Base-by-base conservation (phyloP, 1,284 basidiomycete species). In the Blastosporella zonata region DNA sequence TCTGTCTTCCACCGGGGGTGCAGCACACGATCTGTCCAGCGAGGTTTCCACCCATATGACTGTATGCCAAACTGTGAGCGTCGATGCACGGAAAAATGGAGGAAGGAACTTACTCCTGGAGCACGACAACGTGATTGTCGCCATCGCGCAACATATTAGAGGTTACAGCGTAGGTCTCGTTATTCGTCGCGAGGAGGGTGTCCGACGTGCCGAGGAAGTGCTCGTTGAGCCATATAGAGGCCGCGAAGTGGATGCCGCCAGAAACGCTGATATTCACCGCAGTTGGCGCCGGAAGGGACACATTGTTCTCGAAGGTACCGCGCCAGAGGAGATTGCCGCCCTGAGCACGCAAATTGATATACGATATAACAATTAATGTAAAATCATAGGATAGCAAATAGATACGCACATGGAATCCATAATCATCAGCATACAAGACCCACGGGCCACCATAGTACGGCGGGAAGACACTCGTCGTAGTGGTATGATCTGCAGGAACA, bases 401-500 rank as follows among this genome's bases (percentile, higher is more conserved):
- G 36, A 3, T 7, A 49, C 55, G 12, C 18, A 58, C 58, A 22
- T 56, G 55, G 45, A 50, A 55, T 5, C 53, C 57, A 36, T 55
- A 59, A 23, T 58, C 57, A 29, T 58, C 59, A 3, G 55, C 58
- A 37, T 60, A 60, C 6, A 60, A 50, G 2, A 55, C 50, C 47
- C 59, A 57, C 6, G 56, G 55, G 7, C 54, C 56, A 3, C 56
- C 56, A 36, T 55, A 57, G 22, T 54, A 55, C 13, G 56, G 47
- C 4, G 53, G 54, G 37, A 47, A 51, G 3, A 48, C 52, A 22
- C 52, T 59, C 1, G 57, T 55, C 13, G 78, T 80, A 4, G 58
- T 65, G 6, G 72, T 77, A 40, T 77, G 70, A 54, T 78, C 65
- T 15, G 78, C 79, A 2, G 62, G 52, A 0, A 67, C 58, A 74